Evolutionary conservation across 1,284 basidiomycete species (phyloP).

Genomic region (Marasmius fiardii): DNA sequence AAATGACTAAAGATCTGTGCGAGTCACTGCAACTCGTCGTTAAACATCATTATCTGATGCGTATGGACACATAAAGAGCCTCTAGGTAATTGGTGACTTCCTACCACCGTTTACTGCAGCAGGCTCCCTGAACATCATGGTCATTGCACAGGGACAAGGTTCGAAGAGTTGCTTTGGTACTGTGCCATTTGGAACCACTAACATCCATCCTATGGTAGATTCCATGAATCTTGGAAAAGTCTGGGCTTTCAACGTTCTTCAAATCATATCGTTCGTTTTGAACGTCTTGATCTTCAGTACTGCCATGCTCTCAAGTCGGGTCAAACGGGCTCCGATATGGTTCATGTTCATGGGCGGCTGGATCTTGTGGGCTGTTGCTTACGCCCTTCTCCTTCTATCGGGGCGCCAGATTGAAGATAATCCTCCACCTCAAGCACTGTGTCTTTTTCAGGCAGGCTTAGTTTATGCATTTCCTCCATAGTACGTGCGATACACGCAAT

Average conservation of each 20-base stretch:
- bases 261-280: background rate
- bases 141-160: too few species aligned
- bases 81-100: too few species aligned
- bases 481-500: too few species aligned
- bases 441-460: constrained; percentile 22
- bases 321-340: constrained; percentile 2
- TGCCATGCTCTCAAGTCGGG: background rate
- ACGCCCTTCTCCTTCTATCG: constrained; percentile 17
- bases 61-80: too few species aligned
- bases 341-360: constrained; percentile 11
- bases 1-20: too few species aligned
- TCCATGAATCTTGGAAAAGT: background rate
- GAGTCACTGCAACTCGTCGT: too few species aligned
- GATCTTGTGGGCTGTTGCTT: constrained; percentile 23
- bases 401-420: constrained; percentile 22
- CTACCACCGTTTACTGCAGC: too few species aligned
- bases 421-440: constrained; percentile 18
- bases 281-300: background rate
- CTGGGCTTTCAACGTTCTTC: constrained; percentile 2
- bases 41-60: too few species aligned
- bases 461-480: constrained; percentile 20
- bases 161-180: too few species aligned
- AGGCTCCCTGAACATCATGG: too few species aligned
- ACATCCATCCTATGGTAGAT: background rate
- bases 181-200: too few species aligned